Evolutionary conservation across 495 filamentous ascomycete species (phyloP), one percentile per base, ranked within the genome.

Genomic region (Aspergillus biplanus): DNA sequence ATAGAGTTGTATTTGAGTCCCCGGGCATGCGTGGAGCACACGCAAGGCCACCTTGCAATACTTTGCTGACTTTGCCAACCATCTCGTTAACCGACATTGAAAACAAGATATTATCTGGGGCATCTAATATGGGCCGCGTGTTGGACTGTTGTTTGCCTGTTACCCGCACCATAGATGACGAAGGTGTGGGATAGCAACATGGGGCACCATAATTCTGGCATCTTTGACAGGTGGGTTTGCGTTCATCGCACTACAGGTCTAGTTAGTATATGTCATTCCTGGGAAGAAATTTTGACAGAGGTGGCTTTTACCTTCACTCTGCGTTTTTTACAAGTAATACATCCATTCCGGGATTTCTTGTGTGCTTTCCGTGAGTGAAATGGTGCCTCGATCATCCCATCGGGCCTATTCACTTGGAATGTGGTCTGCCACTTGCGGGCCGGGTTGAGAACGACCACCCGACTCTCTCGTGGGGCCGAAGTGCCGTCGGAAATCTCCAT

Each of bases 311-410:
- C 75, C 61, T 78, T 78, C 4, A 78, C 72, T n/a, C 74, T 69
- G 9, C 74, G 65, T 33, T 61, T 69, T 60, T 78, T 78, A 62
- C 75, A 78, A 8, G 70, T 69, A 6, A 55, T 37, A 58, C 75
- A 78, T 0, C 75, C 75, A 7, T 62, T 55, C 12, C 75, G 67
- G 7, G 75, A 78, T 52, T 78, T 78, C 39, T 55, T 69, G 37
- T 78, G 75, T 1, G 73, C 53, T 13, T 73, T 68, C 4, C 75
- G 65, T 4, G 63, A 31, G 35, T 69, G 67, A 27, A 61, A 69
- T 15, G 33, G 11, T 4, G 48, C 0, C n/a, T 11, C 35, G 11
- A 4, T 42, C 13, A 1, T 39, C 31, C 34, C 34, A 32, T 59
- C 50, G 11, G 35, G 32, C 4, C 62, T 33, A 2, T 27, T 44